Conservation (phyloP, 2,329 filamentous ascomycete genomes). For the Diplodia sapinea region DNA sequence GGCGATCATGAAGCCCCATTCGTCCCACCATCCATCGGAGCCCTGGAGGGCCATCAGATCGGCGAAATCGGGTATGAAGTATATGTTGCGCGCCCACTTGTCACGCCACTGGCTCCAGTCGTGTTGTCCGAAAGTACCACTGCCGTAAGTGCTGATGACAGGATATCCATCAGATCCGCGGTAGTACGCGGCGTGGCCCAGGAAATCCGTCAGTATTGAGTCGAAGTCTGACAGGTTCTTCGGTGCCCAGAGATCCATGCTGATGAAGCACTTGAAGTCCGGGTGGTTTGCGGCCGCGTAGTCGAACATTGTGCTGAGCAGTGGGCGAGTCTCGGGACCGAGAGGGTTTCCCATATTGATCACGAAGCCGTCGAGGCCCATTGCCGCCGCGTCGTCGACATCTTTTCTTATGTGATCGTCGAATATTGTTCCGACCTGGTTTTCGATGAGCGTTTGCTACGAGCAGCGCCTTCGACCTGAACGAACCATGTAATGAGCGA, state of each 20-base stretch:
- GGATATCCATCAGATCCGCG: constrained; percentile 3
- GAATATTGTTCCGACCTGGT: neutral
- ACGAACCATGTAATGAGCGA: constrained; percentile 20
- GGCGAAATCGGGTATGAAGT: constrained; percentile 45
- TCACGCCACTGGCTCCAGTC: neutral
- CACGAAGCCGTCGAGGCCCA: constrained; percentile 16
- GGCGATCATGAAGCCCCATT: constrained; percentile 44
- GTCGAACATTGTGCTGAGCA: constrained; percentile 5
- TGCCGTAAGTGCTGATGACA: constrained; percentile 5
- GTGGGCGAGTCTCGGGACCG: neutral
- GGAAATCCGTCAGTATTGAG: constrained; percentile 10
- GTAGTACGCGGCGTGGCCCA: constrained; percentile 9
- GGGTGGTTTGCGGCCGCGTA: neutral
- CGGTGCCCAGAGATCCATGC: constrained; percentile 11
- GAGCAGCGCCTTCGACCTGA: neutral
- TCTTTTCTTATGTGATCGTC: constrained; percentile 6
- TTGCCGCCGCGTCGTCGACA: constrained; percentile 3
- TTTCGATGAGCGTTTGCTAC: neutral
- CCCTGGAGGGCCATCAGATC: constrained; percentile 41
- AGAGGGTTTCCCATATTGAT: constrained; percentile 10
- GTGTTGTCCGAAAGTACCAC: neutral
- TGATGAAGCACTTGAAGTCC: constrained; percentile 10
- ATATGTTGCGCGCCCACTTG: constrained; percentile 32
- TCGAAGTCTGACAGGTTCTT: constrained; percentile 16
- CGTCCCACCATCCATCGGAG: constrained; percentile 40